Conservation (phyloP, 805 yeast species). For the Suhomyces prunicola region DNA sequence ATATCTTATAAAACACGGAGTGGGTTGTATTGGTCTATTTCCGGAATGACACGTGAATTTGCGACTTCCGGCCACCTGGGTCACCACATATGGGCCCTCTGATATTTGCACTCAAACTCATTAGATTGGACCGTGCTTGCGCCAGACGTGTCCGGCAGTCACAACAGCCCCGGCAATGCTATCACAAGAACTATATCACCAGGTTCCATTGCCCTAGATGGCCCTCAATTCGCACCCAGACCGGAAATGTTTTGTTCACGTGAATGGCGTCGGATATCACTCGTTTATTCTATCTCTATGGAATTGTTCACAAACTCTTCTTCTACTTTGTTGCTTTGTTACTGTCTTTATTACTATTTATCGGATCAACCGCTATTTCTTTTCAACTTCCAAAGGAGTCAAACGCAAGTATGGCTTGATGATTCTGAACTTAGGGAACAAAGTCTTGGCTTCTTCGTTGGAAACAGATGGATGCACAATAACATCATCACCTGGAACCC, state of each 20-base stretch:
- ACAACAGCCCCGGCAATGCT: background rate
- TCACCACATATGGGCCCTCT: background rate
- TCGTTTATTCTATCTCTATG: no score
- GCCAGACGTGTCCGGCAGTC: background rate
- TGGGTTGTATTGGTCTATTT: background rate
- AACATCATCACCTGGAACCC: constrained; percentile 88
- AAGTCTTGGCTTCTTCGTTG: constrained; percentile 64
- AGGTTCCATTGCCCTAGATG: background rate
- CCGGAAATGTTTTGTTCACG: background rate
- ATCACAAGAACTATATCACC: no score
- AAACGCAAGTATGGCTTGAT: constrained; percentile 88
- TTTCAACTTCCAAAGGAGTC: constrained; percentile 41
- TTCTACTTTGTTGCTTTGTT: background rate
- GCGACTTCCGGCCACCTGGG: background rate
- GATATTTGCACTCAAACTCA: background rate
- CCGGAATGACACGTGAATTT: background rate
- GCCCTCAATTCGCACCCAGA: background rate
- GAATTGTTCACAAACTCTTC: no score
- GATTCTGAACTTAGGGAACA: constrained; percentile 81
- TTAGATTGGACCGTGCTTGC: background rate
- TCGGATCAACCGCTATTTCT: constrained; percentile 10
- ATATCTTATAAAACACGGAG: no score
- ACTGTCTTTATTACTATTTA: background rate
- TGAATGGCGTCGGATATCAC: background rate
- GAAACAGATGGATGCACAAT: constrained; percentile 85